Base-by-base conservation (phyloP, 768 basidiomycete species). In the Lactarius akahatsu region DNA sequence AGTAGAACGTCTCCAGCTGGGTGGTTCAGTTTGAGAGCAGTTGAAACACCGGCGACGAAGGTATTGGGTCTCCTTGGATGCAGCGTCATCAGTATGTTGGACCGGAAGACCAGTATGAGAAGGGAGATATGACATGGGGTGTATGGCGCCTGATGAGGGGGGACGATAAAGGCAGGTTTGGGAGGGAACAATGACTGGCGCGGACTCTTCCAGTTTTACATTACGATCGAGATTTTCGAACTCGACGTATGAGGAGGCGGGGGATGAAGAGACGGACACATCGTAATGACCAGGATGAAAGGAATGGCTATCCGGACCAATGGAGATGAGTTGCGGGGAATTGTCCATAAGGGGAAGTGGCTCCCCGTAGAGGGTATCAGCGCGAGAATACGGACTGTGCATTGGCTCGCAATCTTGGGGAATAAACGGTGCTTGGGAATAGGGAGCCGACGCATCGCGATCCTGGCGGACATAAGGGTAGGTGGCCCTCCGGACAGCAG, bases 1-100 rank as follows among this genome's bases (percentile, higher is more conserved):
- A 5, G 92, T 94, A 36, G 86, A 89, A 55, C 92, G 86, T 62
- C 92, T 88, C 92, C 92, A 94, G 30, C 86, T 88, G 8, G 92
- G 92, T 0, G 92, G 92, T 74, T 94, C 92, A 2, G 92, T 94
- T 23, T 92, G 92, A 74, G 92, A 92, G 79, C 92, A 94, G 78
- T 94, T 94, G 82, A 89, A 91, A 79, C 92, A 94, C 10, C 91
- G 83, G 45, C 92, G 83, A 28, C 92, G 90, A 63, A 94, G 87
- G 74, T 92, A 93, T 78, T 94, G 92, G 0, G 92, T 94, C 76
- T 94, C 92, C 77, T 94, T 94, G 52, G 87, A 89, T 1, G 91
- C 90, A 16, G 92, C 92, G 74, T 94, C 92, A 78, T 94, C 92
- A 0, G 92, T 94, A 79, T 94, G 90, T 76, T 92, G 91, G 8